Evolutionary conservation across 1,139 yeast genomes (phyloP), one percentile per base, ranked within the genome.

Genomic region (Blastobotrys proliferans): DNA sequence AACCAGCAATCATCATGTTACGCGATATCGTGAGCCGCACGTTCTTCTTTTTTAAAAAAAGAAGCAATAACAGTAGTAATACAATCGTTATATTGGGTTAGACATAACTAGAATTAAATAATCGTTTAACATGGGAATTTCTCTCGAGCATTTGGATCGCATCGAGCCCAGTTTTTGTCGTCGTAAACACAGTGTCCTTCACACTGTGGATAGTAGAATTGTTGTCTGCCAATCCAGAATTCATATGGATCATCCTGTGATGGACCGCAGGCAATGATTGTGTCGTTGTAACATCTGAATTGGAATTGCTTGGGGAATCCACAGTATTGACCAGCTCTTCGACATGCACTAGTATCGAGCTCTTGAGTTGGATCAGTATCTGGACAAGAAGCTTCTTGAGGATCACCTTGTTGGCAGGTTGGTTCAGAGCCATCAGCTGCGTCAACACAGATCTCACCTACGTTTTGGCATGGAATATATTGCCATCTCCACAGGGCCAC

Each of bases 381-480:
- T 6, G 26, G 27, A 21, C 37, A 34, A 18, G 37, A 10, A 14
- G 13, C 29, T 34, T 20, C n/a, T 11, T 8, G 13, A 3, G 17
- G 28, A 3, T n/a, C 2, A 14, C 17, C 29, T 13, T 13, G 37
- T 3, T 5, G 28, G 22, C 37, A 34, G 11, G 2, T 34, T 20
- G 37, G 37, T 6, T 13, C 4, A 4, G 3, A 14, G 19, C 37
- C 37, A 14, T 34, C 14, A 16, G 11, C 22, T 10, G 26, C 8
- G 11, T 34, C 37, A 10, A 34, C 29, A 34, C 37, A 34, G 6
- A 13, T 18, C 27, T 13, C 37, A 20, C 37, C 37, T 14, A 20
- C 10, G 18, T 34, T 18, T 13, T 20, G 9, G 9, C 37, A 34
- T 20, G 37, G 37, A 4, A 18, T 10, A 10, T 5, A 34, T 19